Base-by-base conservation (phyloP, 352 stramenopile genomes). In the Phytophthora hybrid region DNA sequence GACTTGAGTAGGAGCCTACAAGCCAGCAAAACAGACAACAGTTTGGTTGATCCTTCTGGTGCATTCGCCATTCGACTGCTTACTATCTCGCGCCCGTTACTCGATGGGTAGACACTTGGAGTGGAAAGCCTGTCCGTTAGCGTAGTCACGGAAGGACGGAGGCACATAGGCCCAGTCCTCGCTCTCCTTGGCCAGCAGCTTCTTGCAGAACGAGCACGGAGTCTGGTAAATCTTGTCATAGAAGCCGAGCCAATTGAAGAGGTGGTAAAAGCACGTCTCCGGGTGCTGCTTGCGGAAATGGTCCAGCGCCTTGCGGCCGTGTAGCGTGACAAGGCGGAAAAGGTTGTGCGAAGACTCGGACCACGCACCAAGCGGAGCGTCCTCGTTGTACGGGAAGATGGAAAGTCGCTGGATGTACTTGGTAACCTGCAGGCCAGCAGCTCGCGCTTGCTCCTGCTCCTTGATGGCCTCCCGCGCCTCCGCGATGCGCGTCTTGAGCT, bases 191-290 rank as follows among this genome's bases (percentile, higher is more conserved):
- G 80, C 77, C 39, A 96, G 77, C 58, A 96, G 83, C 71, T 94
- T 95, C 76, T 96, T 96, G 81, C 89, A 96, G 31, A 85, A 78
- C 31, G 81, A 90, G 79, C 89, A 96, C 11, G 89, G 85, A 51
- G 89, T 95, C 76, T 96, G 88, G 79, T 96, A 95, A 69, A 95
- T 84, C 77, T 96, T 96, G 81, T 96, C 89, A 70, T 91, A 96
- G 79, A 89, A 94, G 55, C 84, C 86, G 19, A 96, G 78, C 89
- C 89, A 96, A 52, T 87, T 90, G 73, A 95, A 94, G 29, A 96
- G 79, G 64, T 96, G 85, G 76, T 93, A 96, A 63, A 96, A 96
- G 76, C 87, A 90, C 60, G 88, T 93, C 58, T 96, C 88, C 16
- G 89, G 89, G 60, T 93, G 84, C 80, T 96, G 88, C 70, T 92